Evolutionary conservation across 2,329 filamentous ascomycete species (phyloP).

Genomic region (Annulohypoxylon truncatum): DNA sequence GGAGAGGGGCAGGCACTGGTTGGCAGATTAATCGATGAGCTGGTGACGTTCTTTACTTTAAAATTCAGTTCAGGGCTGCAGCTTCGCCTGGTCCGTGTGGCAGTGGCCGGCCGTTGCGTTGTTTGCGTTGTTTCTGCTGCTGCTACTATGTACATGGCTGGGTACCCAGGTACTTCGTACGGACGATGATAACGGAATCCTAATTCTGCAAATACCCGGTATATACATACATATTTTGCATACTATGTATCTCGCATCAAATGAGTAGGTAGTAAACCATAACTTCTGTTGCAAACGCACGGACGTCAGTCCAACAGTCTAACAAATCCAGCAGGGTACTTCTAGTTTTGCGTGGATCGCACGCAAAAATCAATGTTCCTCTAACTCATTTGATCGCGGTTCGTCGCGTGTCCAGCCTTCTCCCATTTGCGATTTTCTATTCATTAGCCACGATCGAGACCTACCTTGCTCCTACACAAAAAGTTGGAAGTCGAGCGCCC

Average conservation of each 20-base stretch:
- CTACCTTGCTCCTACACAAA: constrained; percentile 12
- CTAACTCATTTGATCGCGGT: constrained; percentile 38
- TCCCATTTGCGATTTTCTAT: constrained; percentile 25
- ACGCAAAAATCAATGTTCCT: constrained; percentile 33
- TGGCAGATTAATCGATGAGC: constrained; percentile 22
- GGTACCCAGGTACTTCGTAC: no score
- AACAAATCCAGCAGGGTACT: constrained; percentile 28
- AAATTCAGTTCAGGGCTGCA: constrained; percentile 30
- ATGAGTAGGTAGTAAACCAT: no score
- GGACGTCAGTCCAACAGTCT: background rate
- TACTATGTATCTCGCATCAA: no score
- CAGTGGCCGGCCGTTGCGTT: background rate
- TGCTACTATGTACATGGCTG: no score
- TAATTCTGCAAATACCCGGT: background rate
- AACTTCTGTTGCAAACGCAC: constrained; percentile 14
- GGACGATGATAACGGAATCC: background rate
- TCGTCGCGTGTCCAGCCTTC: constrained; percentile 42
- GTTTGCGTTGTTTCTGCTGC: no score
- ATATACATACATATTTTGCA: background rate
- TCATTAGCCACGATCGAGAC: constrained; percentile 36
- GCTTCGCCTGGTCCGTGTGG: constrained; percentile 23
- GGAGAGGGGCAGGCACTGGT: constrained; percentile 33
- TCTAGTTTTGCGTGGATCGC: constrained; percentile 17
- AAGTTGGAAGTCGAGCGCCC: constrained; percentile 33
- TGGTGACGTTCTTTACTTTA: constrained; percentile 35